Base-by-base conservation (phyloP, 2,329 filamentous ascomycete species). In the Aspergillus sp. region DNA sequence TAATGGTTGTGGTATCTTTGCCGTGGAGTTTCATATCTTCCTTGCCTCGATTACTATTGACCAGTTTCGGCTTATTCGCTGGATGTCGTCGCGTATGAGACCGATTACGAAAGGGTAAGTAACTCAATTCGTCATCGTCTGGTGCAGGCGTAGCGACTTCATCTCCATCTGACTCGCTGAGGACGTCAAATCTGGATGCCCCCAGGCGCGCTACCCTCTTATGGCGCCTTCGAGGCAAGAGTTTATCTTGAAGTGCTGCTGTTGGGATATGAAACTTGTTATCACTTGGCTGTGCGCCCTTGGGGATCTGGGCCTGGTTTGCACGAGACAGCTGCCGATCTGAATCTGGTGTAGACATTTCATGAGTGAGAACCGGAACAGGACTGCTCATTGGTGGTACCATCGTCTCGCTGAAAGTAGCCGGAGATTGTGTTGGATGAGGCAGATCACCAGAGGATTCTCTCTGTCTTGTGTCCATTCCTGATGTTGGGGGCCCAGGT, bases 101-200 rank as follows among this genome's bases (percentile, higher is more conserved):
- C n/a, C 56, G 55, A 48, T 60, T 60, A 33, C 62, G 64, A 40
- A 64, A 43, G 19, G 67, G 67, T 11, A 67, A 51, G 52, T 69
- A 70, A 45, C 64, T 71, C 44, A 76, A 62, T 58, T 77, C 74
- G 56, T 77, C 74, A 15, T 76, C 72, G 52, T 75, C 73, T 6
- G 66, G 62, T 24, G 64, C 67, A 35, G 59, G 56, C 23, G 59
- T 58, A 31, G 60, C 49, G 19, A 64, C 55, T 51, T 62, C 66
- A 50, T 66, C 62, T 45, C 70, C 69, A 41, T 68, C 69, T 14
- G 69, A 66, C 48, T 70, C 66, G 43, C 63, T 67, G 6, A 65
- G 56, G 7, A 67, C 41, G 8, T 70, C 67, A 51, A 62, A 59
- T 51, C 64, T 60, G 14, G 56, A 62, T 11, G 31, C 55, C 11